Evolutionary conservation across 2,329 filamentous ascomycete species (phyloP).

Genomic region (Sporothrix inflata): DNA sequence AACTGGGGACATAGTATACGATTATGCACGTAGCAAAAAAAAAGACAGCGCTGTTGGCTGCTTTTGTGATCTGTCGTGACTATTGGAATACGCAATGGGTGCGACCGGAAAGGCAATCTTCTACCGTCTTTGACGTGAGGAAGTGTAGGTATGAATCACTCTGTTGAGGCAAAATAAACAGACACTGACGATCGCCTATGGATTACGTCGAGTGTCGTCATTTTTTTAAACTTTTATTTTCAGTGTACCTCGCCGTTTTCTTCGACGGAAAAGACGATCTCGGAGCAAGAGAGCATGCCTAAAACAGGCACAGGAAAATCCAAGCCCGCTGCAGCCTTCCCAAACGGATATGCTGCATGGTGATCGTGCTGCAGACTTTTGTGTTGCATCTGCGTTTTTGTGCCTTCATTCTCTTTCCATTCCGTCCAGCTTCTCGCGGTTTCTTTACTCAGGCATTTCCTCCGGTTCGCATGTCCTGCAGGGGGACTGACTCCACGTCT

Average conservation of each 20-base stretch:
- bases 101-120: not conserved
- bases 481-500: not conserved
- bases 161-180: not conserved
- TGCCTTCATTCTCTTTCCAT: not conserved
- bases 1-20: not conserved
- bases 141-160: too few relatives aligned
- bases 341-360: constrained; percentile 4
- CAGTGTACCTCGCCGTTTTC: too few relatives aligned
- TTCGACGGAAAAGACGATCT: not conserved
- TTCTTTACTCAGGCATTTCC: not conserved
- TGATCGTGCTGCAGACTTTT: not conserved
- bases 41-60: not conserved
- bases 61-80: not conserved
- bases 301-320: not conserved
- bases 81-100: not conserved
- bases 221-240: not conserved
- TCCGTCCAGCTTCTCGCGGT: not conserved
- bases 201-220: not conserved
- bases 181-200: not conserved
- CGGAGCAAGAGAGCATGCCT: not conserved
- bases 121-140: not conserved
- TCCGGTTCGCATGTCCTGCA: constrained; percentile 3
- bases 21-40: not conserved
- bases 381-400: not conserved
- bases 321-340: not conserved